phyloP scores from a whole-genome alignment of 2,329 filamentous ascomycete genomes.

The Penicillium expansum region DNA sequence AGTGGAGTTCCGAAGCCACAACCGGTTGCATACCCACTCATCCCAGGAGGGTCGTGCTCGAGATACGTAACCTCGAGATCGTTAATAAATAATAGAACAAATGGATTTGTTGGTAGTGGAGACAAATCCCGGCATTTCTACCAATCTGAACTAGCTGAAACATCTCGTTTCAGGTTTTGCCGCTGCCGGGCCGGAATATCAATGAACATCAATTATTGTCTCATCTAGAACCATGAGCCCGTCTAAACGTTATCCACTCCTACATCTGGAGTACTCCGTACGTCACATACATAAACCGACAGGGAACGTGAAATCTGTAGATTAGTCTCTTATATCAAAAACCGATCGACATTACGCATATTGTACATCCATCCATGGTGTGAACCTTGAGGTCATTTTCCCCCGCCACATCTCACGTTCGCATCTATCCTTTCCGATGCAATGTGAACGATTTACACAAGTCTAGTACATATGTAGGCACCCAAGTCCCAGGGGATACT shows the following conservation, averaged over 20 bases:
- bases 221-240: slow-evolving; percentile 4
- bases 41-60: background rate
- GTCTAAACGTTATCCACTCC: background rate
- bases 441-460: background rate
- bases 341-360: background rate
- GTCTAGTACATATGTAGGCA: background rate
- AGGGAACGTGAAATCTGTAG: background rate
- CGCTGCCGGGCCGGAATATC: background rate
- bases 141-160: background rate
- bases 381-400: background rate
- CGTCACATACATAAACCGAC: background rate
- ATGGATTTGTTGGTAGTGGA: background rate
- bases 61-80: slow-evolving; percentile 1
- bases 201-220: background rate
- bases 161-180: background rate
- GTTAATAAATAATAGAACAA: background rate
- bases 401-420: background rate
- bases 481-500: background rate
- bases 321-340: background rate
- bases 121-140: background rate
- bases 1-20: slow-evolving; percentile 21
- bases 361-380: background rate
- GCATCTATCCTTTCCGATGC: background rate
- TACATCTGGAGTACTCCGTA: background rate
- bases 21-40: slow-evolving; percentile 11